Percentiles rank a stretch among this genome's conserved stretches.
phyloP scores from a whole-genome alignment of 768 basidiomycete species.

The Lactarius hengduanensis region DNA sequence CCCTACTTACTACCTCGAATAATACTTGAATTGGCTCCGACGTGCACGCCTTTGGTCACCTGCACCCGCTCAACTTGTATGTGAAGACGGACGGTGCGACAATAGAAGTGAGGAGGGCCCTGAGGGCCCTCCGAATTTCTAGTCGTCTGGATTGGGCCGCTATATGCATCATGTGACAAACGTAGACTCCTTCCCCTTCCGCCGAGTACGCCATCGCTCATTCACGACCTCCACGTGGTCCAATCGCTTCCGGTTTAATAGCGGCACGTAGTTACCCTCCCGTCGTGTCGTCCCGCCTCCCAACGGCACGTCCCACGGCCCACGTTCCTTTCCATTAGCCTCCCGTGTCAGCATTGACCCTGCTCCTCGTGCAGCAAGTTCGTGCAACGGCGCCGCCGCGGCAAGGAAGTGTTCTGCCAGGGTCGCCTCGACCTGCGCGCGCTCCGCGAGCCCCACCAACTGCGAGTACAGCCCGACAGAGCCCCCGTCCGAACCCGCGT shows the following conservation, averaged over 20 bases:
- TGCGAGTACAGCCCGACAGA: slow-evolving; percentile 29
- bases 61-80: too few species aligned
- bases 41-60: too few species aligned
- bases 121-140: too few species aligned
- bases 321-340: slow-evolving; percentile 29
- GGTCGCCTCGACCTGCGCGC: slow-evolving; percentile 62
- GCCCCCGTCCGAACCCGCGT: slow-evolving; percentile 37
- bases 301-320: slow-evolving; percentile 53
- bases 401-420: slow-evolving; percentile 65
- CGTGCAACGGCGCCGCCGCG: slow-evolving; percentile 53
- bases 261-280: slow-evolving; percentile 59
- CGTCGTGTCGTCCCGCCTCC: slow-evolving; percentile 71
- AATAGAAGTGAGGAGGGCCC: too few species aligned
- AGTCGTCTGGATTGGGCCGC: too few species aligned
- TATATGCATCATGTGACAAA: neutral
- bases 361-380: slow-evolving; percentile 35
- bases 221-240: slow-evolving; percentile 74
- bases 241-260: slow-evolving; percentile 65
- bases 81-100: too few species aligned
- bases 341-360: slow-evolving; percentile 43
- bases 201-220: slow-evolving; percentile 65
- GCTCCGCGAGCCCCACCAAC: slow-evolving; percentile 38
- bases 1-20: too few species aligned
- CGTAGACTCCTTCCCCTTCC: slow-evolving; percentile 44
- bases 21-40: too few species aligned